phyloP scores from a whole-genome alignment of 768 basidiomycete genomes.

The Russula earlei region DNA sequence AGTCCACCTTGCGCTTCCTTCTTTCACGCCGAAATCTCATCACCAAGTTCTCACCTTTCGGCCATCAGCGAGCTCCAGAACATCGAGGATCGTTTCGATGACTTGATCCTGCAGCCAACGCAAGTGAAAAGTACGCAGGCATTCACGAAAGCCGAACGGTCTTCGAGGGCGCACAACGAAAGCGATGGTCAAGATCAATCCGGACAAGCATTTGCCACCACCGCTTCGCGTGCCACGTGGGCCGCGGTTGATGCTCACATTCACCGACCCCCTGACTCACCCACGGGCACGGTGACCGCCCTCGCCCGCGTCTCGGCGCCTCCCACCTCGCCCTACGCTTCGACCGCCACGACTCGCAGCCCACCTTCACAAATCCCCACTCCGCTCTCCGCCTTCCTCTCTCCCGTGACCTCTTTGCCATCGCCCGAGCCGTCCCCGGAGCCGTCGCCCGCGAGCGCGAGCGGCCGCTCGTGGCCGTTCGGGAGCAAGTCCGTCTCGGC shows the following conservation, averaged over 20 bases:
- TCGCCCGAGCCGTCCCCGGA: not conserved
- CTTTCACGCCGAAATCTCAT: not conserved
- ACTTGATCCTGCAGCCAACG: not conserved
- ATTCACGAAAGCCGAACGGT: not conserved
- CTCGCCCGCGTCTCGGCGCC: not conserved
- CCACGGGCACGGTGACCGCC: not conserved
- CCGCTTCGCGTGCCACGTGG: not conserved
- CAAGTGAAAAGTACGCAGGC: not conserved
- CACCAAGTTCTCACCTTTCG: conserved; percentile 3
- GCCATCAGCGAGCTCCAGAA: conserved; percentile 9
- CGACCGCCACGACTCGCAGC: not conserved
- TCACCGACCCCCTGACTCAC: not conserved
- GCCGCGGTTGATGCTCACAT: not conserved
- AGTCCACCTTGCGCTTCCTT: conserved; percentile 2
- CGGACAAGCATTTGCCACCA: not conserved
- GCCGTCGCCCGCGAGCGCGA: not conserved
- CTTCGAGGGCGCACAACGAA: not conserved
- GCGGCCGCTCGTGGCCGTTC: not conserved
- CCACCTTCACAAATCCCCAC: not conserved
- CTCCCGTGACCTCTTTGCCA: too few species aligned
- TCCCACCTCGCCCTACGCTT: not conserved
- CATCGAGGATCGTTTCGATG: not conserved
- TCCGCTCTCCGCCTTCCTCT: not conserved
- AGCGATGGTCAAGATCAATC: not conserved
- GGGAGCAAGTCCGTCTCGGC: not conserved